Evolutionary conservation across 73 alveolate genomes (phyloP).

Genomic region (Tetrahymena thermophila): DNA sequence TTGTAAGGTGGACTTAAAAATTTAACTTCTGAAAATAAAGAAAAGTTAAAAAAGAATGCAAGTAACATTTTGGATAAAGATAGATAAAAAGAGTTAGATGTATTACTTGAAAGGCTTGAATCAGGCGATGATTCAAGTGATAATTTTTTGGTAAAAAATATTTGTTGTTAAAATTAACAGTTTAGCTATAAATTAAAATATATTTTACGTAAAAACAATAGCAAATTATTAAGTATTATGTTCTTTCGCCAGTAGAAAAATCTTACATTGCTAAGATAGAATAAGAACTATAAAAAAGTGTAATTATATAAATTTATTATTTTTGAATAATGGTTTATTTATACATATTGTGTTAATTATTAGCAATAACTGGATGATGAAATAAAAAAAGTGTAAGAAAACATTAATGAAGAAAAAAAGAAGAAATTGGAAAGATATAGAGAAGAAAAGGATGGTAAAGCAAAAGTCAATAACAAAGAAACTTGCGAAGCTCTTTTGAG

Average conservation of each 20-base stretch:
- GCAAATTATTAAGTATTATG: slow-evolving; percentile 37
- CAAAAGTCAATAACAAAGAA: neutral
- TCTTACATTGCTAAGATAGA: slow-evolving; percentile 31
- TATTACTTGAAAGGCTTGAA: neutral
- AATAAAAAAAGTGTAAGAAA: slow-evolving; percentile 23
- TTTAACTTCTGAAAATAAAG: slow-evolving; percentile 1
- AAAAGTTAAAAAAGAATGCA: slow-evolving; percentile 12
- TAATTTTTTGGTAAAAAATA: slow-evolving; percentile 1
- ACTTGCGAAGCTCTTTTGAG: neutral
- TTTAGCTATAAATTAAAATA: too few relatives aligned
- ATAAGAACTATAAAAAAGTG: slow-evolving; percentile 29
- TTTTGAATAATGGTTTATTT: too few relatives aligned
- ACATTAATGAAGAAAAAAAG: slow-evolving; percentile 18
- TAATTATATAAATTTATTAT: neutral
- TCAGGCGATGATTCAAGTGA: slow-evolving; percentile 9
- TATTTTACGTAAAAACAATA: neutral
- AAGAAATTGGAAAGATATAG: slow-evolving; percentile 17
- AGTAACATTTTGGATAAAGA: slow-evolving; percentile 28
- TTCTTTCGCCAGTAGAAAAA: slow-evolving; percentile 37
- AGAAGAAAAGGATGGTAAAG: slow-evolving; percentile 27
- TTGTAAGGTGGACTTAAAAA: slow-evolving; percentile 30
- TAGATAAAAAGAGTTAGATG: slow-evolving; percentile 24
- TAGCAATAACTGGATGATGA: slow-evolving; percentile 31
- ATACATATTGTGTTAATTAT: too few relatives aligned
- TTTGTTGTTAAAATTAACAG: too few relatives aligned